phyloP scores from a whole-genome alignment of 345 rosid species.

The Rubroshorea leprosula region DNA sequence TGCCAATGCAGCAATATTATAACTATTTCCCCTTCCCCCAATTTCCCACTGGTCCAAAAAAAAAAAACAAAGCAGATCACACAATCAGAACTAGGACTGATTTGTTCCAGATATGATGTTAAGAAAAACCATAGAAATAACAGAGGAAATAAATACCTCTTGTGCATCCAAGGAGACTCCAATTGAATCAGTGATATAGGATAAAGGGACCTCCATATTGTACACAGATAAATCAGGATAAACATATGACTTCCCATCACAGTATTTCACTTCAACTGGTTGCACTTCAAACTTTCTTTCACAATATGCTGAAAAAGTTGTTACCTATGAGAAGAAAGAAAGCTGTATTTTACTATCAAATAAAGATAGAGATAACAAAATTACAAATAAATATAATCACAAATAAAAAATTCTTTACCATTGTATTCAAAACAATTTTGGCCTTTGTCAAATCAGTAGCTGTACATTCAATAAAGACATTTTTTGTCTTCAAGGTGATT shows the following conservation, averaged over 20 bases:
- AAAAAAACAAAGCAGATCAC: too few species aligned
- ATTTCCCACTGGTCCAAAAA: too few species aligned
- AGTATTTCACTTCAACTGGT: conserved; percentile 78
- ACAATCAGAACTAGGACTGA: neutral
- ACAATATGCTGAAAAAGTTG: conserved; percentile 69
- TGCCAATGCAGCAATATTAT: too few species aligned
- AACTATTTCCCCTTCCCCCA: too few species aligned
- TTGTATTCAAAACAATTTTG: conserved; percentile 79
- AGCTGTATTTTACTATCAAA: conserved; percentile 2
- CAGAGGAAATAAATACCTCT: conserved; percentile 57
- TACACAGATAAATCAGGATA: conserved; percentile 75
- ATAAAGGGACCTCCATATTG: conserved; percentile 74
- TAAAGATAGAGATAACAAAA: conserved; percentile 7
- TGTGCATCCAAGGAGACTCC: conserved; percentile 70
- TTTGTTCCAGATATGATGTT: neutral
- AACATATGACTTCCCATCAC: conserved; percentile 51
- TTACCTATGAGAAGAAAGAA: conserved; percentile 53
- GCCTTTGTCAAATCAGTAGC: conserved; percentile 96
- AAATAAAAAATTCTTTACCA: conserved; percentile 40
- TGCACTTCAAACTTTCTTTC: conserved; percentile 72
- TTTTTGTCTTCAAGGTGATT: conserved; percentile 80
- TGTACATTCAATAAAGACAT: conserved; percentile 92
- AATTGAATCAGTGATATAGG: conserved; percentile 62
- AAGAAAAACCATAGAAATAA: neutral
- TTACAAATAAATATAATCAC: conserved; percentile 2